Base-by-base conservation (phyloP, 768 basidiomycete species). In the Bullera alba region DNA sequence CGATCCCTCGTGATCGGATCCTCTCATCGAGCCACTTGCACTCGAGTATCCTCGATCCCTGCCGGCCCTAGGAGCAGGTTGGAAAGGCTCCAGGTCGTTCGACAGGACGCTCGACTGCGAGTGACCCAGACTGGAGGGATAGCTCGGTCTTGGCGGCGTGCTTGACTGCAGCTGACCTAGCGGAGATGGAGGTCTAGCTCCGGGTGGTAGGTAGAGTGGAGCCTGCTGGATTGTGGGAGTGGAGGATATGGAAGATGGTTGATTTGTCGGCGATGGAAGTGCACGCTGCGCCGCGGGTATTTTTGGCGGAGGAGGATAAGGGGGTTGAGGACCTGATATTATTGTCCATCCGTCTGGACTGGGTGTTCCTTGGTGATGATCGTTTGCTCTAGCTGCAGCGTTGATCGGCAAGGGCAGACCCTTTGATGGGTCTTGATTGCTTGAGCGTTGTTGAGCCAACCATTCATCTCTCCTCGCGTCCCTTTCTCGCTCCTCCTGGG, bases 111-210 rank as follows among this genome's bases (percentile, higher is more conserved):
- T 61, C 4, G 60, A 46, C 25, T 59, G 59, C 1, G 57, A 67
- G n/a, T 54, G 52, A 4, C 53, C 50, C 21, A 42, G 23, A 5
- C 35, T 30, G 28, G 58, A 45, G 22, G 50, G 48, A 21, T 53
- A 48, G 19, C 48, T 34, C 10, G 56, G 37, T 45, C 50, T 37
- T 27, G 54, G 23, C 15, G 51, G 37, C 7, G 37, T 39, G 22
- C 19, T 21, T 7, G 37, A 21, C 22, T 21, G 10, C 12, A 10
- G 12, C 22, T 61, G 28, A n/a, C 46, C 27, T 29, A 47, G 62
- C 28, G 65, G 65, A 16, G 60, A 61, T n/a, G 66, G 60, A 25
- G 66, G 66, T 27, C 60, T 46, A 23, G 66, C 66, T 7, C 66
- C 66, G 1, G 66, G 66, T 12, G 66, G 66, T 2, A 68, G 50